phyloP scores from a whole-genome alignment of 2,329 filamentous ascomycete genomes.

The Calonectria honghensis region DNA sequence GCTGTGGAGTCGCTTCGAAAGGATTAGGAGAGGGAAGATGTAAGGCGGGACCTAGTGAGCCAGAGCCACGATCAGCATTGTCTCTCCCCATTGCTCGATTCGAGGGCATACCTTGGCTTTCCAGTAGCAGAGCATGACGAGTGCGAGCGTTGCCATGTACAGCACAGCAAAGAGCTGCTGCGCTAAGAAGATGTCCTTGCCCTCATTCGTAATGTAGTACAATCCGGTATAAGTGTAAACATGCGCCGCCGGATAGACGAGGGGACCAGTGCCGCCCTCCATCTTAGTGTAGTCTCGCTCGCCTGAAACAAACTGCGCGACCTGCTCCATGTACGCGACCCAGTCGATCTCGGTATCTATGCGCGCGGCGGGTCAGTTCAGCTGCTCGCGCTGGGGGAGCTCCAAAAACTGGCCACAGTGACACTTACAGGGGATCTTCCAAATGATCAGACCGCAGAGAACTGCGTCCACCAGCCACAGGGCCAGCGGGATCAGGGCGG shows the following conservation, averaged over 20 bases:
- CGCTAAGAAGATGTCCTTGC: slow-evolving; percentile 84
- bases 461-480: slow-evolving; percentile 82
- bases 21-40: slow-evolving; percentile 87
- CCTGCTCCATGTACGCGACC: slow-evolving; percentile 97
- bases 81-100: too few species aligned
- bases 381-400: background rate
- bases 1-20: slow-evolving; percentile 95
- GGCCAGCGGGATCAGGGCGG: slow-evolving; percentile 72
- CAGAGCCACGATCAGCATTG: slow-evolving; percentile 8
- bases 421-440: slow-evolving; percentile 86
- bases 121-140: slow-evolving; percentile 90
- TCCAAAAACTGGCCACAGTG: background rate
- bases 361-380: slow-evolving; percentile 34
- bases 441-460: slow-evolving; percentile 84
- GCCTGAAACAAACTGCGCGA: slow-evolving; percentile 85
- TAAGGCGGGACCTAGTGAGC: slow-evolving; percentile 85
- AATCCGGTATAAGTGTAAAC: slow-evolving; percentile 92
- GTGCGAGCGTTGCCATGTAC: slow-evolving; percentile 83
- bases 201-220: slow-evolving; percentile 85
- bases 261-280: slow-evolving; percentile 89
- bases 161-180: slow-evolving; percentile 88
- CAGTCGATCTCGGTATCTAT: slow-evolving; percentile 98
- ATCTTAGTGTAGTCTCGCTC: slow-evolving; percentile 93
- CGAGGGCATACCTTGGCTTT: slow-evolving; percentile 75
- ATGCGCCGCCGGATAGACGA: slow-evolving; percentile 96